Base-by-base conservation (phyloP, 352 stramenopile genomes). In the Phytopythium montanum region DNA sequence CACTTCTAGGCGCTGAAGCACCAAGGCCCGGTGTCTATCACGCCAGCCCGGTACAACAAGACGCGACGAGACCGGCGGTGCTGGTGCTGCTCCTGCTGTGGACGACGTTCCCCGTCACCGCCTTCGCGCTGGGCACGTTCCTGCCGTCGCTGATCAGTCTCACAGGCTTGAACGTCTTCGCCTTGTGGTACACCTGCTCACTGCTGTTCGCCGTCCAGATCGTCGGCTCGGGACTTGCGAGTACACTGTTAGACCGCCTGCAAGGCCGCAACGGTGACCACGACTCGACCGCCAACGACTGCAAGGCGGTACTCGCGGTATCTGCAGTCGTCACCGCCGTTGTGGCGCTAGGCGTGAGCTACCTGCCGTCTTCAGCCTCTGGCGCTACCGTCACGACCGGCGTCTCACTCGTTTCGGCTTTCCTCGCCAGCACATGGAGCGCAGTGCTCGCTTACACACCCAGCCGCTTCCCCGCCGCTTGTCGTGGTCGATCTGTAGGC, bases 141-240 rank as follows among this genome's bases (percentile, higher is more conserved):
- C 41, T 70, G 12, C 68, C 65, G 6, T 65, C 66, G 51, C 45
- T 72, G 1, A 68, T 72, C 38, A 70, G 64, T 36, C 52, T 76
- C 29, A 64, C 28, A 26, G 68, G 68, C 5, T 75, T 66, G 55
- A 75, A 75, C 50, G 29, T 75, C 18, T 75, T 70, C 48, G 56
- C 57, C n/a, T 66, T 34, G 23, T 72, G 64, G 64, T 56, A 10
- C 39, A 70, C 61, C 8, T 54, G 64, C 39, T 49, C 31, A 2
- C 2, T 58, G 42, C 16, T 75, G 7, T 42, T 61, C 18, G 46
- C 64, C 21, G 61, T 60, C 49, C 58, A 72, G 58, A 36, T 67
- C 26, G 48, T 56, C 41, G 68, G 68, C 16, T 67, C 61, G 44
- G 19, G 67, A 5, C 23, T 50, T 12, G 64, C 64, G 13, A 46